phyloP scores from a whole-genome alignment of 164 flowering plant genomes.

The Piper betle region DNA sequence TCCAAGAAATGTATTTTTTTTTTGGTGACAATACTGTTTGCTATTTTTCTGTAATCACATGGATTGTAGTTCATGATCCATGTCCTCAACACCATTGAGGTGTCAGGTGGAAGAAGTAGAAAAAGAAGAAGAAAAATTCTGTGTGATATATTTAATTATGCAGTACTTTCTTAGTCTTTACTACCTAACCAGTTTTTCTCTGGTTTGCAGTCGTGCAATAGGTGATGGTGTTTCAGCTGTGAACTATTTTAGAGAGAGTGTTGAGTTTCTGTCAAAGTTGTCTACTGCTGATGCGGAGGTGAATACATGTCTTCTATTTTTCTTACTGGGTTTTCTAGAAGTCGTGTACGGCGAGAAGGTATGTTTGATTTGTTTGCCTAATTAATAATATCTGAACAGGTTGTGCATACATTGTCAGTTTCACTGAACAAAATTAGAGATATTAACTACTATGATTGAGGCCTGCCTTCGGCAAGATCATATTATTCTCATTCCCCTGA shows the following conservation, averaged over 20 bases:
- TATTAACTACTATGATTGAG: slow-evolving; percentile 81
- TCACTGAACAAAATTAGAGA: slow-evolving; percentile 97
- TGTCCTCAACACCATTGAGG: too few relatives aligned
- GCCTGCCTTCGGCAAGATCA: slow-evolving; percentile 56
- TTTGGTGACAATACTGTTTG: too few relatives aligned
- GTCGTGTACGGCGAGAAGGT: too few relatives aligned
- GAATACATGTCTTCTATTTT: not conserved
- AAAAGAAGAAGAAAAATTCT: too few relatives aligned
- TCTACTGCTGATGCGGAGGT: slow-evolving; percentile 77
- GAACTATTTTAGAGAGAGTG: slow-evolving; percentile 70
- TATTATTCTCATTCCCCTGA: slow-evolving; percentile 62
- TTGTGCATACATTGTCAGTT: slow-evolving; percentile 85
- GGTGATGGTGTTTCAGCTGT: slow-evolving; percentile 70
- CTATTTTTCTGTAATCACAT: too few relatives aligned
- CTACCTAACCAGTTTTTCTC: not conserved
- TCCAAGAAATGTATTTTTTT: too few relatives aligned
- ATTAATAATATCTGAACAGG: slow-evolving; percentile 22
- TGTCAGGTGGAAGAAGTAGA: too few relatives aligned
- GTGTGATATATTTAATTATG: too few relatives aligned
- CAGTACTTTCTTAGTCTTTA: too few relatives aligned
- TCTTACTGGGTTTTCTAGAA: not conserved
- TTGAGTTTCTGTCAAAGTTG: slow-evolving; percentile 54
- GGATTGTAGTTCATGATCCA: too few relatives aligned
- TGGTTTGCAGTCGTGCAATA: slow-evolving; percentile 58
- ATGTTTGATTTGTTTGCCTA: not conserved